Conservation (phyloP, 305 asterid species). For the Fraxinus ornus region DNA sequence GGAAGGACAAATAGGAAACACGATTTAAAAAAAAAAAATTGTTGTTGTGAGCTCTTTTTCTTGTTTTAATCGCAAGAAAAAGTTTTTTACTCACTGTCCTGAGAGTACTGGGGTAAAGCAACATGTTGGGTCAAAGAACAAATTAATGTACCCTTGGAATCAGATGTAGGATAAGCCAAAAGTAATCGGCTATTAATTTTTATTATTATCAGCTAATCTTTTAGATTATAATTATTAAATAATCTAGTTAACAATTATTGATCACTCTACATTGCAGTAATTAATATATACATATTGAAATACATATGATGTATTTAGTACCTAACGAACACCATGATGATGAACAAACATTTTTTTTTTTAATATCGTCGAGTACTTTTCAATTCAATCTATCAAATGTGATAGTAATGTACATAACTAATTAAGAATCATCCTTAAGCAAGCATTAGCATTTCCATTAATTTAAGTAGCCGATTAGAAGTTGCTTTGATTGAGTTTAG, state of each 20-base stretch:
- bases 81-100: not conserved
- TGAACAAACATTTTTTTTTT: not conserved
- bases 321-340: not conserved
- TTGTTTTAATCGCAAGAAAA: not conserved
- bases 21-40: not conserved
- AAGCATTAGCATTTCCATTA: not conserved
- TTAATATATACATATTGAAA: not conserved
- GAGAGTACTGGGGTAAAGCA: not conserved
- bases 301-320: not conserved
- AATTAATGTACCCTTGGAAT: conserved; percentile 21
- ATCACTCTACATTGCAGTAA: not conserved
- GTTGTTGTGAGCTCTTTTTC: not conserved
- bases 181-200: not conserved
- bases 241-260: not conserved
- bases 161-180: conserved; percentile 12
- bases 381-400: not conserved
- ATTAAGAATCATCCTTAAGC: not conserved
- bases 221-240: not conserved
- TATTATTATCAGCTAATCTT: not conserved
- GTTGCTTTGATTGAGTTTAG: not conserved
- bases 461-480: not conserved
- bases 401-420: not conserved
- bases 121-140: not conserved
- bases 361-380: not conserved
- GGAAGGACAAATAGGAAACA: not conserved